Base-by-base conservation (phyloP, 768 basidiomycete genomes). In the Tylopilus vinaceipallidus region DNA sequence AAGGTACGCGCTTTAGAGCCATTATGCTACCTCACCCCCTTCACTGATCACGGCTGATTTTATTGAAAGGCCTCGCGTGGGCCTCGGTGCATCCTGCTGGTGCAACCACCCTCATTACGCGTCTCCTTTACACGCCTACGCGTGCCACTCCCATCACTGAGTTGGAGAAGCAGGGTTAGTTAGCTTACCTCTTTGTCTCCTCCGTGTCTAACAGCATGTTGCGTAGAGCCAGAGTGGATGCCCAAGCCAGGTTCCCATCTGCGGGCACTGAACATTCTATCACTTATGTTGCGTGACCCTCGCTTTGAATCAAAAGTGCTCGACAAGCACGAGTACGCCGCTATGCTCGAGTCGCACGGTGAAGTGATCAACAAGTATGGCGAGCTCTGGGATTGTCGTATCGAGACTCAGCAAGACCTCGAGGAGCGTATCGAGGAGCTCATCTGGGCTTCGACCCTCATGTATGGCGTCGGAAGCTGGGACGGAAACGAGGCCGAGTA, bases 401-500 rank as follows among this genome's bases (percentile, higher is more conserved):
- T 70, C 26, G 50, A 61, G 27, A 59, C 59, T 44, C 58, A 72
- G 49, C 52, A 71, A 23, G 71, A 74, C 45, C 59, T 83, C 3
- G 71, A 73, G 20, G 62, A 67, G 24, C 84, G 82, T 60, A 67
- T 85, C 11, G 82, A 83, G 57, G 86, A 90, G 60, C 63, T 91
- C 11, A 62, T 70, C 8, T 89, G 83, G 80, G 70, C 73, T 40
- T 73, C 73, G 43, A 69, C 68, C 0, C 59, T 86, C n/a, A 72
- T 86, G 46, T 89, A 83, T 54, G 83, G 77, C 0, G 70, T 84
- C 22, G 75, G 75, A 30, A 84, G 81, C 27, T 84, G 78, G 74
- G 67, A 71, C 4, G 60, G 59, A 32, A 47, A 49, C 20, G 55
- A 55, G 24, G 52, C 30, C 8, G 57, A 64, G 44, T 85, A 84